These are phyloP conservation scores for Periconia digitata DNA, from an alignment of 2,329 filamentous ascomycete genomes.

Conservation along the genomic window DNA sequence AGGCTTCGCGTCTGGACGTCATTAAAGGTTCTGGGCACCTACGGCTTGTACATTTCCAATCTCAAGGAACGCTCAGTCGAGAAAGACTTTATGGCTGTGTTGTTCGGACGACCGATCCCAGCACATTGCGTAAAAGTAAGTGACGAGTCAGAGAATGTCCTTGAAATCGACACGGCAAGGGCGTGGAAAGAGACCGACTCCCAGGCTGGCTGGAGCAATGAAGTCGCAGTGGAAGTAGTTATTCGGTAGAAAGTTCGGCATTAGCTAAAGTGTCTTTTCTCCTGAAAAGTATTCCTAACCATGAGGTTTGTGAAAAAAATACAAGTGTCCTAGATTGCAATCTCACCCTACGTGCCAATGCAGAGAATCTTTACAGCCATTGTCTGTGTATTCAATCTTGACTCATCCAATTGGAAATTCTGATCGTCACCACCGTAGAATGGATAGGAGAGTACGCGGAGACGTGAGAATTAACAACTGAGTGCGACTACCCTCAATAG, in stretches of 20 bases:
- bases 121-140: constrained; percentile 64
- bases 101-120: constrained; percentile 72
- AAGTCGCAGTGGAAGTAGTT: constrained; percentile 36
- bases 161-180: constrained; percentile 74
- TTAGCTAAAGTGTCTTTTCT: background rate
- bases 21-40: constrained; percentile 76
- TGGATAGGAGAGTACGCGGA: too few relatives aligned
- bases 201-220: constrained; percentile 73
- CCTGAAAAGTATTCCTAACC: background rate
- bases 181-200: constrained; percentile 79
- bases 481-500: too few relatives aligned
- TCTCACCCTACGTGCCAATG: too few relatives aligned
- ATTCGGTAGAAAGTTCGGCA: constrained; percentile 21
- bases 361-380: too few relatives aligned
- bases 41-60: constrained; percentile 76
- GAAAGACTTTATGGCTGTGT: constrained; percentile 71
- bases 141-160: constrained; percentile 56
- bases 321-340: too few relatives aligned
- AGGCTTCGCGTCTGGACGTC: constrained; percentile 66
- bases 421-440: too few relatives aligned
- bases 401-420: too few relatives aligned
- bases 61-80: constrained; percentile 63
- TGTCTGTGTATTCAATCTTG: too few relatives aligned
- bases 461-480: too few relatives aligned
- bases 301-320: too few relatives aligned